phyloP scores from a whole-genome alignment of 306 rosid genomes.

The Myrica gale region DNA sequence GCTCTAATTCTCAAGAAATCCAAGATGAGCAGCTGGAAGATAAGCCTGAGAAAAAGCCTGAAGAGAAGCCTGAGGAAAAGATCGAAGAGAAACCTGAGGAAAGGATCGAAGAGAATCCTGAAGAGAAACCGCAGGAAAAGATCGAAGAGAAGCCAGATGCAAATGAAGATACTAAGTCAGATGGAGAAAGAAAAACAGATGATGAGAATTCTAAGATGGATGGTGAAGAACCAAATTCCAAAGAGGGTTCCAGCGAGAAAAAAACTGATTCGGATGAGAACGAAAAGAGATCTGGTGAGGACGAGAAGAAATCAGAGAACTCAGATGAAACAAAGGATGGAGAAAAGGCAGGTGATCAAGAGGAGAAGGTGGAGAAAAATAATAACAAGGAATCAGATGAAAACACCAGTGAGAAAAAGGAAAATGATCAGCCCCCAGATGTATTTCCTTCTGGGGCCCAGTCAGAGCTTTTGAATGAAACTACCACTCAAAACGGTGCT shows the following conservation, averaged over 20 bases:
- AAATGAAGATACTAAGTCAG: slow-evolving; percentile 2
- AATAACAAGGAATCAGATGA: slow-evolving; percentile 41
- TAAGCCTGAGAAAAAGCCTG: slow-evolving; percentile 33
- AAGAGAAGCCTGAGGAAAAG: slow-evolving; percentile 29
- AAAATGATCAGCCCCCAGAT: slow-evolving; percentile 49
- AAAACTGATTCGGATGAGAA: slow-evolving; percentile 43
- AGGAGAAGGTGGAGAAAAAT: slow-evolving; percentile 54
- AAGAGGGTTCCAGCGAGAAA: slow-evolving; percentile 38
- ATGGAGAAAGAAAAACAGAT: slow-evolving; percentile 31
- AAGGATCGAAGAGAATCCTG: slow-evolving; percentile 28
- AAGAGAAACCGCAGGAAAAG: slow-evolving; percentile 36
- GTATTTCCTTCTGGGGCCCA: slow-evolving; percentile 71
- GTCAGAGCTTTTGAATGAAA: slow-evolving; percentile 82
- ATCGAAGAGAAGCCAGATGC: slow-evolving; percentile 35
- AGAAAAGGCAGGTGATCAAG: slow-evolving; percentile 28
- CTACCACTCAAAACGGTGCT: slow-evolving; percentile 52
- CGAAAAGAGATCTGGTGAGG: slow-evolving; percentile 48
- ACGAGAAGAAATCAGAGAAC: slow-evolving; percentile 39
- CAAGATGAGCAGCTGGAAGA: slow-evolving; percentile 37
- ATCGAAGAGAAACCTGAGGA: slow-evolving; percentile 30
- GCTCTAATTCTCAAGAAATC: slow-evolving; percentile 19
- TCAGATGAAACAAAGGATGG: slow-evolving; percentile 34
- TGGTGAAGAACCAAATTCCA: slow-evolving; percentile 11
- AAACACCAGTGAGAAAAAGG: slow-evolving; percentile 49
- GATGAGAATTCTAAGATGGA: slow-evolving; percentile 23